These are phyloP conservation scores for Aureobasidium sp. DNA, from an alignment of 2,329 filamentous ascomycete species.

Conservation along the genomic window DNA sequence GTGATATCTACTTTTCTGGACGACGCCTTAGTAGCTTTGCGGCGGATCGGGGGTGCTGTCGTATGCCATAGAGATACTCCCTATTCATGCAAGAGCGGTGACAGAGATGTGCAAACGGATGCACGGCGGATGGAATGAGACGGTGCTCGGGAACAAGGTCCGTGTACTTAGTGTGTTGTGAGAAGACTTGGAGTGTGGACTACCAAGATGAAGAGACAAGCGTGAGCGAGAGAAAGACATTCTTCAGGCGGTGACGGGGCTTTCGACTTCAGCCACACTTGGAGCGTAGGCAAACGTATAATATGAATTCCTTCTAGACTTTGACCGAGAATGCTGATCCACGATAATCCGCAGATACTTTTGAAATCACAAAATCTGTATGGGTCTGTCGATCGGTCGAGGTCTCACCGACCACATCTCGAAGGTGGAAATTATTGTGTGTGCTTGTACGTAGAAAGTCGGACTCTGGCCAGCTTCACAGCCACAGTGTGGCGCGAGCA, in stretches of 20 bases:
- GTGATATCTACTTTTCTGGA: slow-evolving; percentile 1
- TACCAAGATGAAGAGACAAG: neutral
- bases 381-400: too few species aligned
- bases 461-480: neutral
- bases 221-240: neutral
- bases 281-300: neutral
- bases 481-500: neutral
- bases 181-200: neutral
- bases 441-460: too few species aligned
- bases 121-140: neutral
- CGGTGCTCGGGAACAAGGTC: neutral
- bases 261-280: neutral
- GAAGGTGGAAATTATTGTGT: neutral
- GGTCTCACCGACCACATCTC: neutral
- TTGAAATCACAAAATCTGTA: too few species aligned
- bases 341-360: too few species aligned
- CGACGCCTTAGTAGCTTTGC: slow-evolving; percentile 8
- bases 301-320: neutral
- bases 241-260: neutral
- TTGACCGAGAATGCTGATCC: too few species aligned
- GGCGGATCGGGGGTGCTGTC: slow-evolving; percentile 5
- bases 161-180: neutral
- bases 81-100: slow-evolving; percentile 9
- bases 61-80: neutral
- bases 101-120: neutral